These are phyloP conservation scores for Avena sativa DNA, from an alignment of 176 grass and related monocot species.

Conservation along the genomic window DNA sequence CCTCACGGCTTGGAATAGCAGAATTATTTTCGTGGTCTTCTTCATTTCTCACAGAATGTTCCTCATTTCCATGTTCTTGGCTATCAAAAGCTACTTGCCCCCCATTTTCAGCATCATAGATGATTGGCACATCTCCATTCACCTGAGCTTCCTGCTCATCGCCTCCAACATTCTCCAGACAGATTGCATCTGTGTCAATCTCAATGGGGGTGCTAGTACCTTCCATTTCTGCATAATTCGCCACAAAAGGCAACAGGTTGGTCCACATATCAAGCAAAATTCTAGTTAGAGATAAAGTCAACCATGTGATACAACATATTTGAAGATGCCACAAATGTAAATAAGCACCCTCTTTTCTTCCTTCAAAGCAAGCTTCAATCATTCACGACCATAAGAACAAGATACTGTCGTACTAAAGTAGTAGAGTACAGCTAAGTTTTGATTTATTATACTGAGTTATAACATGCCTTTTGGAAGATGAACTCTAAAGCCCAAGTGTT, in stretches of 20 bases:
- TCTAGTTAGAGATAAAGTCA: background rate
- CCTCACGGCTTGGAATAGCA: conserved; percentile 57
- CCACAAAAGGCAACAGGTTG: conserved; percentile 20
- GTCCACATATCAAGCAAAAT: background rate
- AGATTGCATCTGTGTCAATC: conserved; percentile 75
- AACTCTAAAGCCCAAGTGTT: background rate
- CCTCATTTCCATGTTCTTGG: conserved; percentile 39
- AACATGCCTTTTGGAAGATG: background rate
- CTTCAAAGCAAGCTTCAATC: too few species aligned
- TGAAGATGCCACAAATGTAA: background rate
- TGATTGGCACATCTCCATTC: conserved; percentile 50
- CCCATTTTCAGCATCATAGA: conserved; percentile 42
- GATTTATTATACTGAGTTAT: background rate
- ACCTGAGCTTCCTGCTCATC: conserved; percentile 48
- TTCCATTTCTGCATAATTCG: conserved; percentile 64
- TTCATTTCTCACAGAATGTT: conserved; percentile 40
- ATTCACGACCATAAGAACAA: background rate
- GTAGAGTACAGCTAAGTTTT: background rate
- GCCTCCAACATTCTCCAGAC: conserved; percentile 59
- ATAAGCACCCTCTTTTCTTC: background rate
- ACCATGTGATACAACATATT: background rate
- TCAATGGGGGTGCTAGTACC: conserved; percentile 66
- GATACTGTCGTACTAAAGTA: background rate
- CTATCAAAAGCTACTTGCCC: conserved; percentile 48
- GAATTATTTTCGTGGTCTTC: conserved; percentile 50